Base-by-base conservation (phyloP, 352 stramenopile species). In the Phytophthora aleatoria region DNA sequence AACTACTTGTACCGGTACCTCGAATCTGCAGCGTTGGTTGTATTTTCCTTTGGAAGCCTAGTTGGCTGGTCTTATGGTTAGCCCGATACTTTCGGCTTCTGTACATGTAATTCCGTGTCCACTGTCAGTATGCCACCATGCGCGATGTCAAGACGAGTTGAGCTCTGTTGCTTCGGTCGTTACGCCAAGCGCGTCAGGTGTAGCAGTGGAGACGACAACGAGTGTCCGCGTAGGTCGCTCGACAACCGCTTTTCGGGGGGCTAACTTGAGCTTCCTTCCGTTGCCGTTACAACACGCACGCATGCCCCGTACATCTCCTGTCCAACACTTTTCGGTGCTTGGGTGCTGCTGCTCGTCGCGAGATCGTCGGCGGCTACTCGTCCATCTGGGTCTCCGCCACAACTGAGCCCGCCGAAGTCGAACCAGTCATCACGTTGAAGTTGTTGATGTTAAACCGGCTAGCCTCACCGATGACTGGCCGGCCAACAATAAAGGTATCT, bases 341-440 rank as follows among this genome's bases (percentile, higher is more conserved):
- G 15, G 41, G 38, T 65, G 24, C 30, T 60, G 27, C 24, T 20
- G 42, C 15, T 49, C 30, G 36, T 66, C 39, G 53, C 26, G 39
- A 44, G 24, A 16, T 73, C 26, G 60, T 49, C 10, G 33, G 8
- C 16, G 24, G 36, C 47, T 39, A 33, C 48, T 28, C n/a, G n/a
- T 49, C 36, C 50, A 55, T 26, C 44, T 45, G 50, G 48, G 2
- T 6, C 20, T 48, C 13, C 24, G 12, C 10, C 16, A 30, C 15
- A 48, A 35, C 1, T 38, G 45, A 58, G 53, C 39, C 35, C 61
- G 5, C 54, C 31, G 16, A 69, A 58, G 26, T 2, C 31, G 16
- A 8, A 41, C 56, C 63, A 71, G 63, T 67, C 63, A 67, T 71
- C 63, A 61, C 13, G 47, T 57, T 47, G 39, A 62, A 52, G 60